Conservation (phyloP, 495 filamentous ascomycete species). For the Aspergillus sparsus region DNA sequence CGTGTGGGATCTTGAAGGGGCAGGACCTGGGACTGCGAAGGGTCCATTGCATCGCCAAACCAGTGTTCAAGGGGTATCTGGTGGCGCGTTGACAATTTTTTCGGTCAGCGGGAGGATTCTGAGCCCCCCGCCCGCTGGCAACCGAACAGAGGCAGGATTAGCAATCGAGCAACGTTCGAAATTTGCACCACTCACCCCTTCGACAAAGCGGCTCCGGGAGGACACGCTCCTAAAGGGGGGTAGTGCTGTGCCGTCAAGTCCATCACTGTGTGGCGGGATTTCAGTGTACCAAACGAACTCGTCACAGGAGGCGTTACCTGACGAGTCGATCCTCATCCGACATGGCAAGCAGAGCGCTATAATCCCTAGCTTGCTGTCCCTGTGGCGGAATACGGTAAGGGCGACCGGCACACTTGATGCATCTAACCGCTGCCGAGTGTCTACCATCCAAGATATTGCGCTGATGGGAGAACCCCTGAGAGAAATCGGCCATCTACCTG, state of each 20-base stretch:
- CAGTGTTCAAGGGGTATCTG: constrained; percentile 58
- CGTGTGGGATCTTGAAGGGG: constrained; percentile 82
- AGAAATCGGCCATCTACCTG: constrained; percentile 56
- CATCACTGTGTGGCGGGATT: constrained; percentile 62
- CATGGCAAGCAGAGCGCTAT: constrained; percentile 61
- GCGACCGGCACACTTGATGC: constrained; percentile 57
- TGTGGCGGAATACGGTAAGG: constrained; percentile 66
- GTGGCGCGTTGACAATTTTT: constrained; percentile 66
- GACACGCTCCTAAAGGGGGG: constrained; percentile 55
- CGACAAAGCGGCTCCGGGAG: constrained; percentile 64
- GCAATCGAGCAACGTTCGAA: constrained; percentile 47
- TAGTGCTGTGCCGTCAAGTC: constrained; percentile 30
- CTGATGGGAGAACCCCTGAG: constrained; percentile 68
- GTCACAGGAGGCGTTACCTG: constrained; percentile 49
- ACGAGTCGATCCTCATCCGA: constrained; percentile 69
- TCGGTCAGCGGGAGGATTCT: constrained; percentile 69
- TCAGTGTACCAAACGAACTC: constrained; percentile 54
- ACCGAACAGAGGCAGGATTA: constrained; percentile 38
- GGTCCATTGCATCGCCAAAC: constrained; percentile 58
- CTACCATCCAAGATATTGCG: constrained; percentile 50
- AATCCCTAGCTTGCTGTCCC: constrained; percentile 64
- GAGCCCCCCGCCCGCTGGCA: constrained; percentile 31
- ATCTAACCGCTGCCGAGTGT: constrained; percentile 48
- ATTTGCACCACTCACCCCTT: constrained; percentile 83
- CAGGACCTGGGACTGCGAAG: constrained; percentile 54